Conservation (phyloP, 192 early-diverging fungal species). For the Coemansia biformis region DNA sequence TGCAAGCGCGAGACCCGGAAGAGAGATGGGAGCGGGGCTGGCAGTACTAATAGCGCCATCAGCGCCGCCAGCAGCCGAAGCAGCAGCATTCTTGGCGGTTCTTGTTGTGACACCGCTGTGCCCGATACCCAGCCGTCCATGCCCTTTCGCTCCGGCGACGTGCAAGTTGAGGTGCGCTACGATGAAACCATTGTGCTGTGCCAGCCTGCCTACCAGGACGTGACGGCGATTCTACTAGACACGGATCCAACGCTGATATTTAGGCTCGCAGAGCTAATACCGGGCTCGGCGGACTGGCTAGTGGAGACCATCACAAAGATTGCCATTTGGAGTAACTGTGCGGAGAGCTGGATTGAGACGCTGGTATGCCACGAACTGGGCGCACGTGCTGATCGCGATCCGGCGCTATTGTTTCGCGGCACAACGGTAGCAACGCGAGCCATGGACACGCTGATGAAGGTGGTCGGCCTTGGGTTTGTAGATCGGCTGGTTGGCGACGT, state of each 20-base stretch:
- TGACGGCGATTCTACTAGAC: conserved; percentile 19
- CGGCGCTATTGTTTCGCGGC: conserved; percentile 51
- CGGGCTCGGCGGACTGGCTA: conserved; percentile 44
- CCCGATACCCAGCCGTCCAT: conserved; percentile 8
- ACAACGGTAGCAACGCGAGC: conserved; percentile 63
- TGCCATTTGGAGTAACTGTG: conserved; percentile 13
- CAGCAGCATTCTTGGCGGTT: not conserved
- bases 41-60: not conserved
- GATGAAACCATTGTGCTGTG: conserved; percentile 39
- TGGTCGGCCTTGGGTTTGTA: conserved; percentile 56
- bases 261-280: conserved; percentile 18
- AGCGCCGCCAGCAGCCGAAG: not conserved
- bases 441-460: conserved; percentile 66
- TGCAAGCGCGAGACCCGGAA: conserved; percentile 5
- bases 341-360: conserved; percentile 29
- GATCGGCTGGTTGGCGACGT: conserved; percentile 63
- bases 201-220: conserved; percentile 14
- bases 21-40: no score
- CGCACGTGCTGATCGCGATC: conserved; percentile 29
- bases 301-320: conserved; percentile 44
- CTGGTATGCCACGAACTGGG: conserved; percentile 39
- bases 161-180: conserved; percentile 42
- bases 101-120: not conserved
- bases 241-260: conserved; percentile 29
- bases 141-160: conserved; percentile 43